These are phyloP conservation scores for Curvularia hawaiiensis DNA, from an alignment of 2,329 filamentous ascomycete species.

Conservation along the genomic window DNA sequence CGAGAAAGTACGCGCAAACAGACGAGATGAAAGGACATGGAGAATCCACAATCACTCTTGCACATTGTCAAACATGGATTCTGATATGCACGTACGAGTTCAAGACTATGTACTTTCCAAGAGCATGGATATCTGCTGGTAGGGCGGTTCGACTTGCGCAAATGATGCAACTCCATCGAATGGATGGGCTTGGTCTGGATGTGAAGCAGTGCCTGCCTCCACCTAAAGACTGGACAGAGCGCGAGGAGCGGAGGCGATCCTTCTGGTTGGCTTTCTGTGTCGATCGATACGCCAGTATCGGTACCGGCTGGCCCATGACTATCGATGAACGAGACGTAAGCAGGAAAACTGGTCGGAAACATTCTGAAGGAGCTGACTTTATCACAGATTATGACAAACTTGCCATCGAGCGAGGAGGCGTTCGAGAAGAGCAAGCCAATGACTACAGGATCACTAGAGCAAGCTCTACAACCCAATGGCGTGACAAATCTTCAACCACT, in stretches of 20 bases:
- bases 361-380: constrained; percentile 14
- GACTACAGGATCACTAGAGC: constrained; percentile 70
- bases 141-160: constrained; percentile 79
- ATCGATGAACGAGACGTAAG: constrained; percentile 84
- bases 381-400: constrained; percentile 73
- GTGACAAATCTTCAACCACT: constrained; percentile 76
- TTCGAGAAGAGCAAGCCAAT: constrained; percentile 81
- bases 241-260: constrained; percentile 86
- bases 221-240: constrained; percentile 90
- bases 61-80: constrained; percentile 84
- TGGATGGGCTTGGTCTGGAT: constrained; percentile 82
- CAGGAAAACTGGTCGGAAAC: background rate
- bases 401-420: constrained; percentile 83
- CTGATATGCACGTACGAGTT: constrained; percentile 87
- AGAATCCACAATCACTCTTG: constrained; percentile 83
- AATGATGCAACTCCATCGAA: constrained; percentile 90
- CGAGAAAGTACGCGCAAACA: constrained; percentile 86
- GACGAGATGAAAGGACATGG: constrained; percentile 94
- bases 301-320: constrained; percentile 95
- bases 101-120: constrained; percentile 95
- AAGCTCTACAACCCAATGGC: constrained; percentile 73
- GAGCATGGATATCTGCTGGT: constrained; percentile 93
- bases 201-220: constrained; percentile 91
- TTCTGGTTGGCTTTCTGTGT: constrained; percentile 95
- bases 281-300: constrained; percentile 92